Evolutionary conservation across 345 rosid genomes (phyloP), one percentile per base, ranked within the genome.

Genomic region (Camelina neglecta): DNA sequence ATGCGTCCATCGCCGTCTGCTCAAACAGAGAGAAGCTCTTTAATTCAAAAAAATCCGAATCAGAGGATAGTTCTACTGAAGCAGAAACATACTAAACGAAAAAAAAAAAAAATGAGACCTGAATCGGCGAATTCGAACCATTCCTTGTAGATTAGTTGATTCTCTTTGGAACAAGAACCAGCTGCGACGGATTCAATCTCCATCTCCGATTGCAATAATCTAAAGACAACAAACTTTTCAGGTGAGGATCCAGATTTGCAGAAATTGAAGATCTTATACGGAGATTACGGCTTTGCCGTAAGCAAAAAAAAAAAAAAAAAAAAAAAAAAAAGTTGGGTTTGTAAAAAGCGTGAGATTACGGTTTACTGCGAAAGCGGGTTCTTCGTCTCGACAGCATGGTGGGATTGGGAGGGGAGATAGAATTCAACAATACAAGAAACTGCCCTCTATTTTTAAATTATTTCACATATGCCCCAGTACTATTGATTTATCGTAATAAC

Each of bases 61-160:
- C 6, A n/a, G 47, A 33, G 13, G 29, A 57, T 39, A 9, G 36
- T 8, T 29, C 49, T 15, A 58, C 18, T 64, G 45, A 47, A 44
- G 60, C n/a, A n/a, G 44, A 35, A 60, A 26, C 8, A 71, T 36
- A 55, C 3, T 11, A 0, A 21, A 60, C 26, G 49, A 69, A 8
- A 11, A 56, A 11, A 68, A 68, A 53, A 13, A 3, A 69, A 6
- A 11, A 60, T n/a, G 71, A 53, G 13, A 93, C 96, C 98, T 79
- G 97, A 85, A 85, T 94, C 98, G 9, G 97, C 91, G 72, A 65
- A 84, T 72, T 33, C 78, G 66, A 94, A 94, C 97, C 98, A 92
- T n/a, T 89, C 91, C 72, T 85, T 92, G 78, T 92, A 94, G 84
- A 86, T 88, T 78, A 69, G 69, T 73, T 90, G 93, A 64, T 86